These are phyloP conservation scores for Rhynchospora breviuscula DNA, from an alignment of 176 grass and related monocot genomes.

Conservation along the genomic window DNA sequence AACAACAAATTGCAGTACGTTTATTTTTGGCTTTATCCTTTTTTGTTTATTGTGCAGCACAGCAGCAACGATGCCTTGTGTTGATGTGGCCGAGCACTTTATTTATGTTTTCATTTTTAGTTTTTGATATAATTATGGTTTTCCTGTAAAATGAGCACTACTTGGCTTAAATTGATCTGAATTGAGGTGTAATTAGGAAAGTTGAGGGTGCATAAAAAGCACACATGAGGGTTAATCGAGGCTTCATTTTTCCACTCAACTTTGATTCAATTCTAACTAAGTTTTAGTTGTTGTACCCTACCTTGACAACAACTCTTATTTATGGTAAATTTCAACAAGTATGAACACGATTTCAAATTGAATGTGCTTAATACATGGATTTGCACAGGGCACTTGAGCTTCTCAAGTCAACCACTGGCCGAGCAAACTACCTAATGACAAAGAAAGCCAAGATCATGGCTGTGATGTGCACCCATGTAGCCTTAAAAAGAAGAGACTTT, in stretches of 20 bases:
- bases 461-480: conserved; percentile 94
- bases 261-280: too few species aligned
- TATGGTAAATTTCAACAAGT: background rate
- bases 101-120: too few species aligned
- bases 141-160: background rate
- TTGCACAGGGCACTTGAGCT: conserved; percentile 71
- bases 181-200: too few species aligned
- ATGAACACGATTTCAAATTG: background rate
- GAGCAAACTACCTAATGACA: conserved; percentile 97
- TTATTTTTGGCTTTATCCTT: too few species aligned
- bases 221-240: background rate
- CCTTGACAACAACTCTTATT: background rate
- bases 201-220: background rate
- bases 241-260: too few species aligned
- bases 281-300: background rate
- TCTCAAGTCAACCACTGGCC: conserved; percentile 81
- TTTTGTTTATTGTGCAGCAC: too few species aligned
- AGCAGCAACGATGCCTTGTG: too few species aligned
- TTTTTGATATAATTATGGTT: too few species aligned
- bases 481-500: conserved; percentile 94
- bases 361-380: background rate
- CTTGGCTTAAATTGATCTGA: background rate
- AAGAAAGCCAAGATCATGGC: conserved; percentile 98
- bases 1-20: too few species aligned
- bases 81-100: too few species aligned